Base-by-base conservation (phyloP, 805 yeast genomes). In the Yarrowia osloensis region DNA sequence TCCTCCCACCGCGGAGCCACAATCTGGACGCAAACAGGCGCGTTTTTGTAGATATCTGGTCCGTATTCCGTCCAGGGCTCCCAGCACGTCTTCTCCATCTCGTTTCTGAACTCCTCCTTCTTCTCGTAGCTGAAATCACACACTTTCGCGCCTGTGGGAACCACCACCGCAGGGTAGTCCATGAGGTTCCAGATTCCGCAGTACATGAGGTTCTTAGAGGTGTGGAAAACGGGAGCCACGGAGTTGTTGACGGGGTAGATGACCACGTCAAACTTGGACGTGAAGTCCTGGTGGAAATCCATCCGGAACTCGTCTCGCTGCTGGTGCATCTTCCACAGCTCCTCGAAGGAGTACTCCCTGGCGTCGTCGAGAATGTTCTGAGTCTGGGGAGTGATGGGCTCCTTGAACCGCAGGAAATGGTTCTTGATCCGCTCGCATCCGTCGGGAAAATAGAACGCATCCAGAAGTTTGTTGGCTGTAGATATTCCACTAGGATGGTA, bases 191-290 rank as follows among this genome's bases (percentile, higher is more conserved):
- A 71, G 37, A 61, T 44, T 26, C 65, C 50, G 24, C 68, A 67
- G 55, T 71, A 44, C 24, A 81, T 77, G 57, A 91, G 74, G 0
- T 96, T 86, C 69, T 80, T 84, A 3, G 96, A 83, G 73, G 95
- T 88, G 63, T 84, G 81, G 57, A 81, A 80, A 55, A 84, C 78
- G 0, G 90, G 86, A 2, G 89, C 89, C n/a, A 92, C 81, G 0
- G 94, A 28, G 28, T 40, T 40, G 8, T 33, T 31, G 9, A 57
- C 63, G 2, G 63, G 63, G 15, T 57, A 57, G 21, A 57, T 57
- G 39, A 40, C 49, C 4, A 28, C 35, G 11, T 57, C 63, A 21
- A 57, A 26, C 8, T 33, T 15, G 4, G 21, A 13, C 6, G 40
- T 31, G 29, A 65, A 65, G 37, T 62, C 71, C n/a, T 21, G 39